These are phyloP conservation scores for Rubia balearica DNA, from an alignment of 305 asterid genomes.

Conservation along the genomic window DNA sequence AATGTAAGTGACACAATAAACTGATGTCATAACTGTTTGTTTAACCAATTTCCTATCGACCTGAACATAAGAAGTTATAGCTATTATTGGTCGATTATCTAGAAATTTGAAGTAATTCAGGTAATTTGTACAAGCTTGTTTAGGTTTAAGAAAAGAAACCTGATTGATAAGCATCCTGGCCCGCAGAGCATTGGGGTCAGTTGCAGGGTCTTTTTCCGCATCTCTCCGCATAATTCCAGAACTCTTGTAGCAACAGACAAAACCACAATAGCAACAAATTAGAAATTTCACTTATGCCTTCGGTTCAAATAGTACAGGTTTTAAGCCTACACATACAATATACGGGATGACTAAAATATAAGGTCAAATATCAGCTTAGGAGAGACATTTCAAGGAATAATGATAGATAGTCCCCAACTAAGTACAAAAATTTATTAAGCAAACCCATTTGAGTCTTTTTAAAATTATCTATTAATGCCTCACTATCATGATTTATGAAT, in stretches of 20 bases:
- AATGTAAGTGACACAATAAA: constrained; percentile 88
- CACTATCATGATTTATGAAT: neutral
- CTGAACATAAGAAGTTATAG: constrained; percentile 28
- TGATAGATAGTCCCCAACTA: neutral
- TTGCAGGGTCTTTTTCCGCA: constrained; percentile 66
- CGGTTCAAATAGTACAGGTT: neutral
- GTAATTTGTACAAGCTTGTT: neutral
- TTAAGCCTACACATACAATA: neutral
- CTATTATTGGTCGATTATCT: neutral
- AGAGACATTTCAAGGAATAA: neutral
- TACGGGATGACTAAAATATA: neutral
- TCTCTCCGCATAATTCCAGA: constrained; percentile 81
- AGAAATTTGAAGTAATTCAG: neutral
- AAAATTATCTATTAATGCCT: neutral
- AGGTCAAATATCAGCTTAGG: neutral
- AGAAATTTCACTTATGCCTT: neutral
- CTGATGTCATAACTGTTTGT: constrained; percentile 99
- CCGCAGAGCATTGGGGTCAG: constrained; percentile 46
- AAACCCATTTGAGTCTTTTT: neutral
- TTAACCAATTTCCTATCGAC: constrained; percentile 95
- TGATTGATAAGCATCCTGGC: constrained; percentile 76
- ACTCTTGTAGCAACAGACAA: constrained; percentile 48
- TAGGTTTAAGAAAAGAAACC: constrained; percentile 33
- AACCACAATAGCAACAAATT: neutral
- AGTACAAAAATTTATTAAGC: neutral